These are phyloP conservation scores for Nepenthes alata DNA, from an alignment of 179 eudicot species.

Conservation along the genomic window DNA sequence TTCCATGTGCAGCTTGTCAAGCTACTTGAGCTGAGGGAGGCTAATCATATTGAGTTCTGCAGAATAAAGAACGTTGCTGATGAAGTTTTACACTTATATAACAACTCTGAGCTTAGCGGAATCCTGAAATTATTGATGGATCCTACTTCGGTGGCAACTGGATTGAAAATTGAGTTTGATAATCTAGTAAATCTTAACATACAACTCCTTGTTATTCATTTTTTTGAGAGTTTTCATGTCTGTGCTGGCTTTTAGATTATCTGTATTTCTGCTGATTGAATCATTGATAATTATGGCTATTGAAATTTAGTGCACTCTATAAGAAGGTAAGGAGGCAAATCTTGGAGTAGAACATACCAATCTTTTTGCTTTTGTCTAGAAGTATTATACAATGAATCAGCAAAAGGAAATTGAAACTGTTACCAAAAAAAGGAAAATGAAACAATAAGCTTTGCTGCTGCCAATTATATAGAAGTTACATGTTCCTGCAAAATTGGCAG, in stretches of 20 bases:
- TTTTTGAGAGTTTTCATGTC: not conserved
- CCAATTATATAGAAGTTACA: too few relatives aligned
- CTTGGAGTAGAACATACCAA: too few relatives aligned
- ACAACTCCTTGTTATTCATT: not conserved
- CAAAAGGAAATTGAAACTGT: too few relatives aligned
- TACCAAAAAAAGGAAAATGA: too few relatives aligned
- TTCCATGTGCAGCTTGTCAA: constrained; percentile 77
- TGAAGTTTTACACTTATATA: constrained; percentile 55
- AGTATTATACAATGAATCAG: too few relatives aligned
- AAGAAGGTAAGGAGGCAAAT: not conserved
- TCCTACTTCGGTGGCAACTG: constrained; percentile 94
- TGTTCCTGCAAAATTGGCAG: too few relatives aligned
- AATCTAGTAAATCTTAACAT: constrained; percentile 43
- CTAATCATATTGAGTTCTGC: constrained; percentile 92
- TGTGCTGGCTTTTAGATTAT: not conserved
- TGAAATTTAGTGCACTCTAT: not conserved
- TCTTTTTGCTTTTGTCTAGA: too few relatives aligned
- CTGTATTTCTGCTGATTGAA: too few relatives aligned
- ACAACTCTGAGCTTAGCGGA: constrained; percentile 52
- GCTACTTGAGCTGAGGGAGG: constrained; percentile 93
- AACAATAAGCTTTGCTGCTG: too few relatives aligned
- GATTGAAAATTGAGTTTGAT: constrained; percentile 70
- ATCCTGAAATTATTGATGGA: constrained; percentile 69
- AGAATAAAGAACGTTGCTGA: constrained; percentile 80
- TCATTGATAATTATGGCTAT: not conserved